Percentiles rank a stretch among this genome's conserved stretches.
Conservation (phyloP, 2,329 filamentous ascomycete species). For the Aureobasidium sp. region DNA sequence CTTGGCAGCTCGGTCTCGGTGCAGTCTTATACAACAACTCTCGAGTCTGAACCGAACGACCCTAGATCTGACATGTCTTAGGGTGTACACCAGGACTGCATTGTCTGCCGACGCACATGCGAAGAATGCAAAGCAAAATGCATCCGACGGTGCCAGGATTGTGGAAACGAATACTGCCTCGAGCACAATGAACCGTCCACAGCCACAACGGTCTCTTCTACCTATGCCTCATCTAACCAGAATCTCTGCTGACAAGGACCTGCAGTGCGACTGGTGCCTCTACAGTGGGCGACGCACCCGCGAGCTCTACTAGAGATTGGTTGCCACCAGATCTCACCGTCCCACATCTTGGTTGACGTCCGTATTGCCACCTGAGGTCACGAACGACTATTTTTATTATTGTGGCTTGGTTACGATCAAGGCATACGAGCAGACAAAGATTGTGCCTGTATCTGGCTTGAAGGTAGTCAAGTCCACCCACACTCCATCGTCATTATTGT, state of each 20-base stretch:
- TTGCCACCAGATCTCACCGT: background rate
- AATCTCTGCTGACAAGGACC: slow-evolving; percentile 7
- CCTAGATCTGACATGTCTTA: slow-evolving; percentile 16
- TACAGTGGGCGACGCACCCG: slow-evolving; percentile 27
- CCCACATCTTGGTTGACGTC: background rate
- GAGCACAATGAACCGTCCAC: slow-evolving; percentile 77
- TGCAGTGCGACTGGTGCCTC: slow-evolving; percentile 30
- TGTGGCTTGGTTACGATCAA: background rate
- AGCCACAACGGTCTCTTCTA: slow-evolving; percentile 38
- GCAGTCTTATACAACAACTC: background rate
- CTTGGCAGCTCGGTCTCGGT: background rate
- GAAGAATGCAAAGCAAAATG: slow-evolving; percentile 62
- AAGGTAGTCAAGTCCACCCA: background rate
- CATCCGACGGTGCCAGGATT: slow-evolving; percentile 62
- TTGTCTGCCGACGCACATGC: slow-evolving; percentile 80
- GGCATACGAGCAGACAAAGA: background rate
- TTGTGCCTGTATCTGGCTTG: background rate
- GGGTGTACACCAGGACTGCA: slow-evolving; percentile 64
- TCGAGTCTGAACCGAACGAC: background rate
- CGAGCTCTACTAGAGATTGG: slow-evolving; percentile 24
- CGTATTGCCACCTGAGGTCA: background rate
- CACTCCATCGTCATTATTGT: background rate
- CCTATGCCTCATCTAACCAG: background rate
- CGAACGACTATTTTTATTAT: background rate
- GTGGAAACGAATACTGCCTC: slow-evolving; percentile 72